Conservation (phyloP, 768 basidiomycete species). For the Suillus occidentalis region DNA sequence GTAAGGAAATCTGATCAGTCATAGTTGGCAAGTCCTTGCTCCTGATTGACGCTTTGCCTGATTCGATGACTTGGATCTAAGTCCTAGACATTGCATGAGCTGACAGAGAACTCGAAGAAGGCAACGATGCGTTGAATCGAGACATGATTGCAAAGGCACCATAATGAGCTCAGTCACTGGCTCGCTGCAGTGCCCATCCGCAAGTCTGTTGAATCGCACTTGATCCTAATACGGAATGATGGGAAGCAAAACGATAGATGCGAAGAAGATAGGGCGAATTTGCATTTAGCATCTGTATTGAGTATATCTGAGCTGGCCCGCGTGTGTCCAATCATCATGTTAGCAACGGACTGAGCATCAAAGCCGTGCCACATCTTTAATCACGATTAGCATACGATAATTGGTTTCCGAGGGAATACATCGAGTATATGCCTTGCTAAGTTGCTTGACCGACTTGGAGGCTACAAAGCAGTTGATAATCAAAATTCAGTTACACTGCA, state of each 20-base stretch:
- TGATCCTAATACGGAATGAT: not conserved
- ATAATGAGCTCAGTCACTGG: not conserved
- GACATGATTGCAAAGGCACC: constrained; percentile 1
- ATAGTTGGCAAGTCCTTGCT: not conserved
- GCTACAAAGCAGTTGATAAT: not conserved
- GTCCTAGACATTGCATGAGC: constrained; percentile 5
- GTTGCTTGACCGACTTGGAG: not conserved
- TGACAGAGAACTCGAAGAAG: constrained; percentile 11
- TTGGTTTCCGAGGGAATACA: not conserved
- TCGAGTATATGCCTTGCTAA: not conserved
- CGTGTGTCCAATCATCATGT: not conserved
- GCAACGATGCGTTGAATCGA: not conserved
- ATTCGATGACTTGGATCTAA: constrained; percentile 5
- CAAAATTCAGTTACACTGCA: not conserved
- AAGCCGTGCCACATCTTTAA: not conserved
- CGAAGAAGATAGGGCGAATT: not conserved
- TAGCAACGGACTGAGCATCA: not conserved
- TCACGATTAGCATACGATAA: not conserved
- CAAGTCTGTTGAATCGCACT: not conserved
- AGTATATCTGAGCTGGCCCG: not conserved
- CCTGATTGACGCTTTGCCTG: constrained; percentile 5
- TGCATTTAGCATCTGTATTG: not conserved
- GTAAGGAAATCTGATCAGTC: constrained; percentile 8
- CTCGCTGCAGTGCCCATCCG: not conserved
- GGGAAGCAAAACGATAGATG: not conserved